Conservation (phyloP, 2,329 filamentous ascomycete species). For the Thielaviopsis euricoi region DNA sequence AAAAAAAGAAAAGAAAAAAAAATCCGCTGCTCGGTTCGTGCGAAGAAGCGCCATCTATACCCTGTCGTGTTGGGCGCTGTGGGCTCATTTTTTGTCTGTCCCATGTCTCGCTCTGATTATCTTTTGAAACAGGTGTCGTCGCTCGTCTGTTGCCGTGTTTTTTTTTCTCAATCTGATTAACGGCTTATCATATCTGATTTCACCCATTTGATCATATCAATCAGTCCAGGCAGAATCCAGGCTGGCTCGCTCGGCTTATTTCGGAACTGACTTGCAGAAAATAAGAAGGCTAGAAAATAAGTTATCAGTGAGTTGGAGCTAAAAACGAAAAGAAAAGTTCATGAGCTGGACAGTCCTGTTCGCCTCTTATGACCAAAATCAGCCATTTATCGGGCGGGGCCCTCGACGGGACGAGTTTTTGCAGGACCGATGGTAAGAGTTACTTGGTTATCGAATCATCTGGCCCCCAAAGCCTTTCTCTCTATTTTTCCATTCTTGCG, state of each 20-base stretch:
- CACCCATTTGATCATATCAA: neutral
- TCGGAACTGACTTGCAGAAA: neutral
- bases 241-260: neutral
- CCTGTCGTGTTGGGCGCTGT: neutral
- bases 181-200: constrained; percentile 2
- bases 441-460: neutral
- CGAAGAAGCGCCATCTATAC: neutral
- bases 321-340: neutral
- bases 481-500: neutral
- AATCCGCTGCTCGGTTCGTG: neutral
- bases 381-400: neutral
- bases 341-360: neutral
- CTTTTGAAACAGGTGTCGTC: neutral
- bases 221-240: neutral
- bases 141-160: neutral
- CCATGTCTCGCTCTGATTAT: too few relatives aligned
- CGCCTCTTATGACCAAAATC: neutral
- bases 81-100: neutral
- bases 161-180: neutral
- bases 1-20: too few relatives aligned
- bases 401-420: neutral
- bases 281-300: neutral
- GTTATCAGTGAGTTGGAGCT: too few relatives aligned
- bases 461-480: too few relatives aligned
- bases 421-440: neutral